Conservation (phyloP, 192 early-diverging fungal species). For the Coemansia sp. region DNA sequence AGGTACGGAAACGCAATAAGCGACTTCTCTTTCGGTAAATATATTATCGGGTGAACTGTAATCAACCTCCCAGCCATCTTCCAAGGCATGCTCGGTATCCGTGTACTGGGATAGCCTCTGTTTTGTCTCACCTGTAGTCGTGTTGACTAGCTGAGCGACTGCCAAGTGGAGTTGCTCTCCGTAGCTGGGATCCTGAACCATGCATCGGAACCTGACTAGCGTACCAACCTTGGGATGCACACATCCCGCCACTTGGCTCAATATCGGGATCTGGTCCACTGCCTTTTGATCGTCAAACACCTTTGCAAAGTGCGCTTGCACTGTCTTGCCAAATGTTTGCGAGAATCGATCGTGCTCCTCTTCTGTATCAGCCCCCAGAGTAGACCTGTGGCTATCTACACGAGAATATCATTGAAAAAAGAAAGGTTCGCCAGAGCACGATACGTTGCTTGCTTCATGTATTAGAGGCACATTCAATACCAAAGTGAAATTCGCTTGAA, state of each 20-base stretch:
- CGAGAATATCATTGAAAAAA: background rate
- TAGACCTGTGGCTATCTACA: constrained; percentile 1
- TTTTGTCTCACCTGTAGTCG: constrained; percentile 33
- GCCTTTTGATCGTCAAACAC: constrained; percentile 15
- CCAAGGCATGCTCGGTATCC: constrained; percentile 28
- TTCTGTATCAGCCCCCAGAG: no score
- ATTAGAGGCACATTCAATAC: background rate
- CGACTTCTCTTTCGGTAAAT: constrained; percentile 60
- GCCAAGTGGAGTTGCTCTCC: constrained; percentile 60
- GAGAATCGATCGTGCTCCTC: no score
- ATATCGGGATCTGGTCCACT: constrained; percentile 24
- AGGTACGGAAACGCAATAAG: constrained; percentile 70
- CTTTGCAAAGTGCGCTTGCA: constrained; percentile 20
- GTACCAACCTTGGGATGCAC: constrained; percentile 14
- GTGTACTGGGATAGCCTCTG: constrained; percentile 48
- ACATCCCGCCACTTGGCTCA: background rate
- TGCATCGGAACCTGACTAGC: constrained; percentile 71
- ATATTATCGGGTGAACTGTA: constrained; percentile 31
- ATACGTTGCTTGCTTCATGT: background rate
- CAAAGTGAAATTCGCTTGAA: no score
- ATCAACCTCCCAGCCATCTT: constrained; percentile 42
- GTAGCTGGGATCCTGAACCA: constrained; percentile 77
- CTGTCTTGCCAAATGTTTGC: constrained; percentile 18
- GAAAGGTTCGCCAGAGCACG: background rate
- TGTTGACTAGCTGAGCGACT: constrained; percentile 28